Evolutionary conservation across 805 yeast genomes (phyloP).

Genomic region (Candida yuanshanica): DNA sequence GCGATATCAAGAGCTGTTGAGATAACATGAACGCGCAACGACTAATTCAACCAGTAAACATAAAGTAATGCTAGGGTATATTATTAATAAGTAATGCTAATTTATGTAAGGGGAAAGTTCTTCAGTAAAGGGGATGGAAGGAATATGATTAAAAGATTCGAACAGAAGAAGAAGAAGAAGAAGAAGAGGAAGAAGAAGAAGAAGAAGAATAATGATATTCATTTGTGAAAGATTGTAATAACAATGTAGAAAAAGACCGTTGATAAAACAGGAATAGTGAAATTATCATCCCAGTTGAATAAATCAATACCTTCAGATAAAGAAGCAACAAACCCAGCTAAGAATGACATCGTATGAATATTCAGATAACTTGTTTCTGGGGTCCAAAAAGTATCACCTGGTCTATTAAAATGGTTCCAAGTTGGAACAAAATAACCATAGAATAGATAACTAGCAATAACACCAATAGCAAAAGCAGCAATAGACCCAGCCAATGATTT

Average conservation of each 20-base stretch:
- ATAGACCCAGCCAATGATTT: conserved; percentile 88
- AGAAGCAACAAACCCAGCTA: conserved; percentile 80
- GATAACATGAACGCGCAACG: no score
- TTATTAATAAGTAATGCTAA: no score
- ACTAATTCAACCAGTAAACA: no score
- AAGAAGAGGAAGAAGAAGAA: neutral
- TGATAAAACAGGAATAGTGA: conserved; percentile 88
- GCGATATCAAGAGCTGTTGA: no score
- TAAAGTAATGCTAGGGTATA: no score
- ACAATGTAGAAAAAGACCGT: conserved; percentile 55
- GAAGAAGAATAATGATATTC: neutral
- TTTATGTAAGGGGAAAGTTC: no score
- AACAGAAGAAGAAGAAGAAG: no score
- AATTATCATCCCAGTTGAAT: conserved; percentile 80
- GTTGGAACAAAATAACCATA: conserved; percentile 72
- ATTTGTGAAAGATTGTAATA: conserved; percentile 29
- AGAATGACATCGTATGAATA: conserved; percentile 45
- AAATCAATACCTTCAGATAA: conserved; percentile 80
- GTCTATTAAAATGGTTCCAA: conserved; percentile 46
- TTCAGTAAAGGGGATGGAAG: no score
- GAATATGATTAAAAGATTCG: no score
- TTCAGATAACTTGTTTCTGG: conserved; percentile 52
- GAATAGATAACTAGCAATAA: conserved; percentile 54
- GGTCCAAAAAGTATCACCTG: conserved; percentile 62
- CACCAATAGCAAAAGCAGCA: conserved; percentile 79